A percentile compares a stretch with the other conserved stretches of the same genome.
phyloP scores from a whole-genome alignment of 2,329 filamentous ascomycete genomes.

The Colletotrichum sansevieriae region DNA sequence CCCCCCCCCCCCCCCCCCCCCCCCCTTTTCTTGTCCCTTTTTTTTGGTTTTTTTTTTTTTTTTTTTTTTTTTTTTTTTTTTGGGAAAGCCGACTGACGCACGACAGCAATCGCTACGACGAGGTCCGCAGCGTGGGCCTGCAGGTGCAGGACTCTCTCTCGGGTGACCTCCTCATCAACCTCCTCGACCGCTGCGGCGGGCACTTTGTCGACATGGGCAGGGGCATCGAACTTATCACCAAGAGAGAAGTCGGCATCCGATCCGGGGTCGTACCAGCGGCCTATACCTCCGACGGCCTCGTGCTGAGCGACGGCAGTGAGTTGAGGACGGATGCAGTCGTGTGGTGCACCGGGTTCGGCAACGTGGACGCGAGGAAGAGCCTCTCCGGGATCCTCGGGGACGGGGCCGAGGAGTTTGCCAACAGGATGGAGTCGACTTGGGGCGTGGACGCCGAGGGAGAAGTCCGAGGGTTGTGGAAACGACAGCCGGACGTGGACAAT shows the following conservation, averaged over 20 bases:
- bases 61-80: too few relatives aligned
- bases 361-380: slow-evolving; percentile 47
- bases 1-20: too few relatives aligned
- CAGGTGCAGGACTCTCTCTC: slow-evolving; percentile 33
- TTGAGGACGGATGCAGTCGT: slow-evolving; percentile 51
- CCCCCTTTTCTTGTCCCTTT: too few relatives aligned
- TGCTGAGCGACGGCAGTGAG: slow-evolving; percentile 48
- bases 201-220: slow-evolving; percentile 54
- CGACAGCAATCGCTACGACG: slow-evolving; percentile 31
- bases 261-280: slow-evolving; percentile 46
- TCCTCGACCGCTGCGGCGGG: slow-evolving; percentile 50
- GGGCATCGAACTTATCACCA: slow-evolving; percentile 48
- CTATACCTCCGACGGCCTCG: slow-evolving; percentile 48
- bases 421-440: slow-evolving; percentile 54
- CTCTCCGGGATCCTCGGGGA: slow-evolving; percentile 48
- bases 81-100: background rate
- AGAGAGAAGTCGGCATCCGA: slow-evolving; percentile 48
- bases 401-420: slow-evolving; percentile 46
- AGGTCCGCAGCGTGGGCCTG: slow-evolving; percentile 16
- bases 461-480: slow-evolving; percentile 56
- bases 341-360: slow-evolving; percentile 54
- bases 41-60: too few relatives aligned
- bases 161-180: slow-evolving; percentile 39
- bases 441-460: slow-evolving; percentile 58
- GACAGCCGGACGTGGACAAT: slow-evolving; percentile 49